Percentiles rank a stretch among this genome's conserved stretches.
phyloP scores from a whole-genome alignment of 139 green algal genomes.

The Zygnema circumcarinatum region DNA sequence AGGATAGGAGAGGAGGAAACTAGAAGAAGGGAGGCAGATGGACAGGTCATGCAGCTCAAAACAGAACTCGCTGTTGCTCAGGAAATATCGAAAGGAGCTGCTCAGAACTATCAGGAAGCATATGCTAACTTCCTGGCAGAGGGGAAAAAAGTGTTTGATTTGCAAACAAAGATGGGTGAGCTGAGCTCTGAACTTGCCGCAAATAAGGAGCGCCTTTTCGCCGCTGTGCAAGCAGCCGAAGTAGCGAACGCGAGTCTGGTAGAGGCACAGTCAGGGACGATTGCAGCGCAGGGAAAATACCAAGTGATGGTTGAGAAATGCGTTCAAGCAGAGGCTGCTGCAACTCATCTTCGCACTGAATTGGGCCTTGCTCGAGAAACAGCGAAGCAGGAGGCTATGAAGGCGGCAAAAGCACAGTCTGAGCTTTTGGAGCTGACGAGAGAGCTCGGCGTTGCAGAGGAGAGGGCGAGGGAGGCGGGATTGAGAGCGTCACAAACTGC shows the following conservation, averaged over 20 bases:
- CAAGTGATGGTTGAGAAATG: background rate
- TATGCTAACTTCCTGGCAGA: background rate
- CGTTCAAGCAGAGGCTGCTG: background rate
- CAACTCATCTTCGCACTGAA: background rate
- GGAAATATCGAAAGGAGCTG: background rate
- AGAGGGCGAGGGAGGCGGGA: background rate
- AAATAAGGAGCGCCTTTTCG: background rate
- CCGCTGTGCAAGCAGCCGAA: background rate
- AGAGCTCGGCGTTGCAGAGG: background rate
- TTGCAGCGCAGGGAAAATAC: background rate
- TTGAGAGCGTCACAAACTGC: background rate
- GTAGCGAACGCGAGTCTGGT: background rate
- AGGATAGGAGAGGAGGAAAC: background rate
- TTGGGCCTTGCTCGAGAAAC: background rate
- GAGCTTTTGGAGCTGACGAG: background rate
- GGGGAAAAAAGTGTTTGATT: background rate
- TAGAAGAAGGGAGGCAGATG: background rate
- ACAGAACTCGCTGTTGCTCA: background rate
- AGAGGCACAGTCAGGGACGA: background rate
- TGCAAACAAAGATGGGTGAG: background rate
- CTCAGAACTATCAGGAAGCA: background rate
- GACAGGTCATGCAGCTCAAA: background rate
- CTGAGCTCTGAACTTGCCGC: background rate
- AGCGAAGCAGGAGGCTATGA: background rate
- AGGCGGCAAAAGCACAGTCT: background rate